Evolutionary conservation across 495 filamentous ascomycete genomes (phyloP).

Genomic region (Corynascus novoguineensis): DNA sequence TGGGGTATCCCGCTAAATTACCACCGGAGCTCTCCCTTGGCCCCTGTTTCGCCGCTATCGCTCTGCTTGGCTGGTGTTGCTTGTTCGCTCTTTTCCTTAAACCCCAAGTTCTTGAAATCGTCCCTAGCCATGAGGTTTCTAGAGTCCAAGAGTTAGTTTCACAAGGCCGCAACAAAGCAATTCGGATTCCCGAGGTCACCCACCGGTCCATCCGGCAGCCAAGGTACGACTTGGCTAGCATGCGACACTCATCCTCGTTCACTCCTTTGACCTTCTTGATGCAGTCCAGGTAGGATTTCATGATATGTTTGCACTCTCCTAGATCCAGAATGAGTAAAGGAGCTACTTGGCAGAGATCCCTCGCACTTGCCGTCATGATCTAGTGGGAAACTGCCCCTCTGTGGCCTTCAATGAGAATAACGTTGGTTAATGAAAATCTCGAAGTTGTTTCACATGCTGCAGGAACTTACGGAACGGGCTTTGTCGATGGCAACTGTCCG

Average conservation of each 20-base stretch:
- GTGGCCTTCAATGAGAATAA: slow-evolving; percentile 54
- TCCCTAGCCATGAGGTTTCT: slow-evolving; percentile 96
- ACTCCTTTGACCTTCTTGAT: slow-evolving; percentile 73
- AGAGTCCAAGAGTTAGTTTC: background rate
- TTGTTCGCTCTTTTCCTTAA: slow-evolving; percentile 35
- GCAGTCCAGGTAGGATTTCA: slow-evolving; percentile 76
- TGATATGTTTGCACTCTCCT: slow-evolving; percentile 92
- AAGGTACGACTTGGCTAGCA: slow-evolving; percentile 81
- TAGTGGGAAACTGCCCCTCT: slow-evolving; percentile 92
- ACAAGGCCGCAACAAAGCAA: background rate
- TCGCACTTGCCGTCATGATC: slow-evolving; percentile 76
- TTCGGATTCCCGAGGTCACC: background rate
- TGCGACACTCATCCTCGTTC: slow-evolving; percentile 79
- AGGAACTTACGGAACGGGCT: slow-evolving; percentile 68
- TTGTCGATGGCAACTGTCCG: slow-evolving; percentile 63
- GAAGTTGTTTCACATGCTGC: background rate
- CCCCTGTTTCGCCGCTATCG: slow-evolving; percentile 28
- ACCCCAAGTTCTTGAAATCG: slow-evolving; percentile 87
- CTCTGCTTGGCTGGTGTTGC: slow-evolving; percentile 7
- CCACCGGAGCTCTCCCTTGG: slow-evolving; percentile 45
- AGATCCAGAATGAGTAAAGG: slow-evolving; percentile 9
- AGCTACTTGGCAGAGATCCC: background rate
- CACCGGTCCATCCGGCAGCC: slow-evolving; percentile 92
- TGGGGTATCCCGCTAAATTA: slow-evolving; percentile 12
- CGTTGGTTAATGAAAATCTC: slow-evolving; percentile 12